Base-by-base conservation (phyloP, 129 eudicot genomes). In the Arctium lappa region DNA sequence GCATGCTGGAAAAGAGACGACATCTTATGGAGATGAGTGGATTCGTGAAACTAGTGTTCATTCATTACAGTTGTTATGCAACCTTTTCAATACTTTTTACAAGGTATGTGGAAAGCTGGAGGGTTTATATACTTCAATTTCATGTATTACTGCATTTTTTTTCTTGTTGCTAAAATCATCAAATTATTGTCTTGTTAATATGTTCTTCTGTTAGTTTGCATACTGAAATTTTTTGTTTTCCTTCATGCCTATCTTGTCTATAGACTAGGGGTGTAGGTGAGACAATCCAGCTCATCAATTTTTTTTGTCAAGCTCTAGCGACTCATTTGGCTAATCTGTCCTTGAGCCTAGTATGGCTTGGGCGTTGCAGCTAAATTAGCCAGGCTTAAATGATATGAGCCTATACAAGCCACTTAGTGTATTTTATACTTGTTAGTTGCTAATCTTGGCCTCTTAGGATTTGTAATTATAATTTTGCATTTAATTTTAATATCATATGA, bases 61-160 rank as follows among this genome's bases (percentile, higher is more conserved):
- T 85, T 91, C 99, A 0, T 91, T 95, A 36, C 98, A 93, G 91
- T 81, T 95, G 86, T 79, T 95, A 74, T 95, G 99, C 83, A 93
- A 95, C 88, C 97, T 95, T 62, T 95, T 95, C 90, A 95, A 93
- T 87, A 87, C 94, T 62, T 95, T 95, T 74, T 95, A 95, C 91
- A 95, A 95, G 99, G 99, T 95, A 90, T 73, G 73, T 50, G 31
- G 15, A 42, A 83, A 31, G 46, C 53, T 86, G 36, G 31, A 62
- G 60, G 74, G 48, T 86, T 42, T 39, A 36, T 72, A 73, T 66
- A 46, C 40, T 78, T 12, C 13, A 2, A 48, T 53, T 50, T 32
- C 44, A 32, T 53, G 7, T 76, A 33, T 32, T 53, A 32, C 70
- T 31, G 44, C 63, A 53, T 65, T 42, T 46, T 53, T 12, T 76